Evolutionary conservation across 352 stramenopile genomes (phyloP).

Genomic region (Phytophthora niederhauseri): DNA sequence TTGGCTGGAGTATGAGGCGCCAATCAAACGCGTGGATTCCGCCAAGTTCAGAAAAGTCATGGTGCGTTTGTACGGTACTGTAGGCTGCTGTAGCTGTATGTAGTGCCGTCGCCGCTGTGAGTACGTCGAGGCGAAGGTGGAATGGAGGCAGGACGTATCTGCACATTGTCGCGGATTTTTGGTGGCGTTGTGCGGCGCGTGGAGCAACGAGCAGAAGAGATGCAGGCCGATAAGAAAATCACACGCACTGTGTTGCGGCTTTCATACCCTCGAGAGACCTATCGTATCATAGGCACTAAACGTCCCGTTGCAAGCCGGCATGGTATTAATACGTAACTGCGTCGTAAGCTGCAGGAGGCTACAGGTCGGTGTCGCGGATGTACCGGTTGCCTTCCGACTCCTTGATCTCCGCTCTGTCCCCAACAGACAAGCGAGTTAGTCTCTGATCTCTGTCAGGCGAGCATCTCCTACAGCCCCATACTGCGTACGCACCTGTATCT

Average conservation of each 20-base stretch:
- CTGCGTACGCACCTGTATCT: conserved; percentile 70
- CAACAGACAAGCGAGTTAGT: neutral
- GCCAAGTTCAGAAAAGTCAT: neutral
- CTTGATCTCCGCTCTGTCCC: conserved; percentile 82
- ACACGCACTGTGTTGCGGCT: neutral
- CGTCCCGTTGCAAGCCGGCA: neutral
- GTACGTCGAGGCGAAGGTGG: neutral
- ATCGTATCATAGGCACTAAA: neutral
- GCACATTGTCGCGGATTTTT: neutral
- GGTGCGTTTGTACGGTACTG: neutral
- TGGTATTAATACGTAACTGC: neutral
- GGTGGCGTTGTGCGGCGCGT: neutral
- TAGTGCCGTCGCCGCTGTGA: neutral
- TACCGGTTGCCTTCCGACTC: conserved; percentile 90
- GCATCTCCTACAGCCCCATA: neutral
- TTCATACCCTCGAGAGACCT: neutral
- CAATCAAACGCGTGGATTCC: neutral
- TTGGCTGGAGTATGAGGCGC: neutral
- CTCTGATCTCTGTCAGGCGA: neutral
- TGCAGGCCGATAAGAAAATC: neutral
- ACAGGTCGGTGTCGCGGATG: conserved; percentile 88
- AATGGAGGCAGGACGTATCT: neutral
- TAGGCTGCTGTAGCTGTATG: no score
- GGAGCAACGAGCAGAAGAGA: conserved; percentile 5
- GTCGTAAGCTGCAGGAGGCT: neutral